These are phyloP conservation scores for Podospora fimiseda DNA, from an alignment of 495 filamentous ascomycete species.

Conservation along the genomic window DNA sequence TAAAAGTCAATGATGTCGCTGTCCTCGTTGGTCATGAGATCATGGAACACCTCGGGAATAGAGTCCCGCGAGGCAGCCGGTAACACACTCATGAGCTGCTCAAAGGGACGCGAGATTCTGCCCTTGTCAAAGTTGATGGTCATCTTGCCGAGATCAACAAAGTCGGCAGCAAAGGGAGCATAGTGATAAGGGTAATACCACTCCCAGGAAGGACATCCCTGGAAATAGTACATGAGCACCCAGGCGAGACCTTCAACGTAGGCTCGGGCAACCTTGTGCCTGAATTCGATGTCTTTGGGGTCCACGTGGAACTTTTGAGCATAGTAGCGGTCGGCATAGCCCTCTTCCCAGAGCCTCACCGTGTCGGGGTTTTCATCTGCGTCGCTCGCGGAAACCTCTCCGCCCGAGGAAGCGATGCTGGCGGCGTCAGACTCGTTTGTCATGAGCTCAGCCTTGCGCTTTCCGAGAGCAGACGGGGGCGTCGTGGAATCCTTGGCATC, in stretches of 20 bases:
- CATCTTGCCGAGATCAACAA: slow-evolving; percentile 75
- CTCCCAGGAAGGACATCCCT: slow-evolving; percentile 95
- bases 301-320: slow-evolving; percentile 93
- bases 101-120: slow-evolving; percentile 81
- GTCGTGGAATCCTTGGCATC: slow-evolving; percentile 15
- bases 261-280: slow-evolving; percentile 81
- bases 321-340: slow-evolving; percentile 94
- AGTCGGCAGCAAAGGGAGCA: slow-evolving; percentile 94
- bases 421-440: slow-evolving; percentile 54
- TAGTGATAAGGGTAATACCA: slow-evolving; percentile 99
- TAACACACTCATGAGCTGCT: slow-evolving; percentile 97
- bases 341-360: slow-evolving; percentile 89
- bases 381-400: slow-evolving; percentile 34
- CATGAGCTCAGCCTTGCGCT: slow-evolving; percentile 53
- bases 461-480: slow-evolving; percentile 41
- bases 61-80: slow-evolving; percentile 88
- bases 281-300: slow-evolving; percentile 73
- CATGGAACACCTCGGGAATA: slow-evolving; percentile 78
- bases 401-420: slow-evolving; percentile 39
- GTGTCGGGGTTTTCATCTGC: slow-evolving; percentile 67
- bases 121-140: slow-evolving; percentile 80
- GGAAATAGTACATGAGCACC: slow-evolving; percentile 97
- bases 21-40: slow-evolving; percentile 77
- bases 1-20: slow-evolving; percentile 97
- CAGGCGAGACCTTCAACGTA: slow-evolving; percentile 98